Evolutionary conservation across 2,329 filamentous ascomycete genomes (phyloP), one percentile per base, ranked within the genome.

Genomic region (Dactylonectria macrodidyma): DNA sequence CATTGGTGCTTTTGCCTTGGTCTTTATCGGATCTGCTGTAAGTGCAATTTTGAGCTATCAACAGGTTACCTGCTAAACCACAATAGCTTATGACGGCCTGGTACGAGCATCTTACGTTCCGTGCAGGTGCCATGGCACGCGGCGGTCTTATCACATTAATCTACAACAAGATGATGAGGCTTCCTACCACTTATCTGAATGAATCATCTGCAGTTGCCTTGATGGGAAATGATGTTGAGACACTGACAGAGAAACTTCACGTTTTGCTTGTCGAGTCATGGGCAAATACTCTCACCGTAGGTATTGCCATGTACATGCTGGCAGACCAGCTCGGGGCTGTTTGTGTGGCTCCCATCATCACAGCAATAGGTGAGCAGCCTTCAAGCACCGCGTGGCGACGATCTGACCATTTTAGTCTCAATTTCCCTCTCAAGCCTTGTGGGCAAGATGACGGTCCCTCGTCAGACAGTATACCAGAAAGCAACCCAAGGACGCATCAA

Each of bases 161-260:
- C 50, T 80, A 80, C 11, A 50, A 72, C 52, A 79, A 80, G 46
- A 72, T 78, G 66, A 63, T 78, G 62, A 76, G 61, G 24, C 68
- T 81, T 10, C 74, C 76, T 1, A 74, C 70, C 1, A 62, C 72
- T 8, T 67, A 76, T 2, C 61, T 80, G 8, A 71, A 66, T 26
- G 73, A 78, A 51, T 79, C 78, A 1, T 75, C 78, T 1, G 78
- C 76, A 0, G 62, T 80, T 6, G 56, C 77, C 0, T 70, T 80
- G 3, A 80, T 80, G 78, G 76, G 78, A 0, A 80, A 78, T 9
- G 78, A 80, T 44, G 73, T 79, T 0, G 78, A 80, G 58, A 80
- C 71, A 1, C 61, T 80, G 1, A 73, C 71, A 0, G 78, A 78
- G 48, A 73, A 69, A 8, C 65, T 77, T 0, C 74, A 78, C 41